phyloP scores from a whole-genome alignment of 202 grass and related monocot species.

The Carex arenaria region DNA sequence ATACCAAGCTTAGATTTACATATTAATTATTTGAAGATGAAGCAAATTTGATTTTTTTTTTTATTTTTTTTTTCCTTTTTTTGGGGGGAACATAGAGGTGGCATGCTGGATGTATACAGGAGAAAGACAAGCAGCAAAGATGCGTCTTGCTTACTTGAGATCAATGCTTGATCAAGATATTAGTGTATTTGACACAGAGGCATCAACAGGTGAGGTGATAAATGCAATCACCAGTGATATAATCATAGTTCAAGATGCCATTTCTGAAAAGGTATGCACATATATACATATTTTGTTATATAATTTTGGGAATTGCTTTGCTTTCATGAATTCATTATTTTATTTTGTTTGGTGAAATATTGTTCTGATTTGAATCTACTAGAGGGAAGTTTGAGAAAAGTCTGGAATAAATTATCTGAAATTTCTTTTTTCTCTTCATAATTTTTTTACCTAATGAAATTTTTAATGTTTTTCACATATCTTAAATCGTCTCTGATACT shows the following conservation, averaged over 20 bases:
- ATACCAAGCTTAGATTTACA: neutral
- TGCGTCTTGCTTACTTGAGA: slow-evolving; percentile 83
- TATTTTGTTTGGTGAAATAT: neutral
- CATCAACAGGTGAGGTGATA: slow-evolving; percentile 97
- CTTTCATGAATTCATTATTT: neutral
- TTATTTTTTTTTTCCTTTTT: neutral
- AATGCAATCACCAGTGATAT: slow-evolving; percentile 95
- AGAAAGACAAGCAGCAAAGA: slow-evolving; percentile 96
- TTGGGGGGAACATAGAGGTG: slow-evolving; percentile 50
- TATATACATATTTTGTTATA: neutral
- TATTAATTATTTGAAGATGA: neutral
- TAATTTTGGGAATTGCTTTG: neutral
- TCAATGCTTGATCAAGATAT: slow-evolving; percentile 98
- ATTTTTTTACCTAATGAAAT: neutral
- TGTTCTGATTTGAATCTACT: neutral
- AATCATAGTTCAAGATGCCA: slow-evolving; percentile 94
- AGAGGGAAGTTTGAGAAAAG: neutral
- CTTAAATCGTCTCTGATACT: neutral
- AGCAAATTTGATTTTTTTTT: neutral
- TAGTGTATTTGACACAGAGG: slow-evolving; percentile 86
- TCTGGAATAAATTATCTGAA: neutral
- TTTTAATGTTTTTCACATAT: neutral
- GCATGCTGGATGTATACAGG: slow-evolving; percentile 99
- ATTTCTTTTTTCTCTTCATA: neutral
- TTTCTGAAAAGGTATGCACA: slow-evolving; percentile 82